Base-by-base conservation (phyloP, 78 protist genomes). In the Cavenderia fasciculata region DNA sequence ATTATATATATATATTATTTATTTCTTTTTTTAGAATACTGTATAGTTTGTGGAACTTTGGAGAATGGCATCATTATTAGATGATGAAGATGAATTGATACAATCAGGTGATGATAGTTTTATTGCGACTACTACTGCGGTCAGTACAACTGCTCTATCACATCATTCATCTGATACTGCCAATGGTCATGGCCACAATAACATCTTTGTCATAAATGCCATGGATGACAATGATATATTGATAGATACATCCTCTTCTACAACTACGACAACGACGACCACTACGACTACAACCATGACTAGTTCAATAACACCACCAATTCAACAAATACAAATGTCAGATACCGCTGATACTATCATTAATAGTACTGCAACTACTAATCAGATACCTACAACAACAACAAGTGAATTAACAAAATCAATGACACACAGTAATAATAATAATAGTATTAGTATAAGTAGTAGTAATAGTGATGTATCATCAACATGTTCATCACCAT, bases 1-100 rank as follows among this genome's bases (percentile, higher is more conserved):
- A n/a, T n/a, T n/a, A n/a, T n/a, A n/a, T n/a, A n/a, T n/a, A n/a
- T n/a, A n/a, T n/a, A n/a, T n/a, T n/a, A n/a, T n/a, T n/a, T n/a
- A n/a, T n/a, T n/a, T n/a, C n/a, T n/a, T n/a, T n/a, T n/a, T n/a
- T n/a, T n/a, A n/a, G n/a, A n/a, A n/a, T n/a, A n/a, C n/a, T n/a
- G n/a, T n/a, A n/a, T n/a, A n/a, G n/a, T n/a, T n/a, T n/a, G n/a
- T n/a, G n/a, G n/a, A n/a, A n/a, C n/a, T n/a, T n/a, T n/a, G n/a
- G n/a, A 29, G 31, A 23, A 34, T 34, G 77, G 44, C 82, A 73
- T n/a, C 38, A 34, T 54, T 73, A 38, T 36, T 73, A 23, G 82
- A 73, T 56, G 82, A 73, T 59, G 68, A 59, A 49, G 77, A 71
- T 54, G 82, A 73, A 54, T 33, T 73, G 12, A 73, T 73, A 54